Evolutionary conservation across 805 yeast genomes (phyloP), one percentile per base, ranked within the genome.

Genomic region (Wickerhamiella brachini): DNA sequence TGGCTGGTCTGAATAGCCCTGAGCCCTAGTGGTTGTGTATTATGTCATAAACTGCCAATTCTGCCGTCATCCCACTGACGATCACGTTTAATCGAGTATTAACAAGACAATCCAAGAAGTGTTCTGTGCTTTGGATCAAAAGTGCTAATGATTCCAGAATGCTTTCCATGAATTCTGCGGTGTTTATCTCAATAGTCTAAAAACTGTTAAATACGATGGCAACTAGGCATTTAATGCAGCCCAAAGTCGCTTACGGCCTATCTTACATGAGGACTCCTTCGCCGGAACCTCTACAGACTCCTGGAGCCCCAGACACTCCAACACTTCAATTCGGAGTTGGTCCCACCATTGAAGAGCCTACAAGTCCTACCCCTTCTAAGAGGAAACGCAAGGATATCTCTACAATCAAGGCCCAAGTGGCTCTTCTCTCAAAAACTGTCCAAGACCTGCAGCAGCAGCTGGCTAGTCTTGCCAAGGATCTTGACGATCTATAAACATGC

Each of bases 241-340:
- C n/a, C n/a, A n/a, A n/a, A n/a, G n/a, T n/a, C n/a, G n/a, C n/a
- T n/a, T n/a, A n/a, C n/a, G n/a, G n/a, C 31, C 31, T 10, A 6
- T 6, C 31, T 26, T 26, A 15, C 24, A 45, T 45, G 47, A 13
- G 37, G 21, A 43, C 50, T 20, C 46, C 51, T 2, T 48, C 58
- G 15, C 57, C 55, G 12, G 42, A 24, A 49, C n/a, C 18, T 15
- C 23, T 31, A 9, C 21, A 5, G 15, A 37, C 43, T 42, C 52
- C 52, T 2, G 34, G 37, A 5, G 51, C 49, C 23, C 54, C 54
- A 18, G 43, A 13, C 22, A 22, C 47, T 18, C 60, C 61, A 2
- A 10, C 23, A 18, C 29, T 47, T 17, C 44, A 54, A 4, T 53
- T 54, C 39, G 59, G 58, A 2, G 51, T 56, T 56, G 62, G 62